phyloP scores from a whole-genome alignment of 2,329 filamentous ascomycete genomes.

The Diaporthe sp. region DNA sequence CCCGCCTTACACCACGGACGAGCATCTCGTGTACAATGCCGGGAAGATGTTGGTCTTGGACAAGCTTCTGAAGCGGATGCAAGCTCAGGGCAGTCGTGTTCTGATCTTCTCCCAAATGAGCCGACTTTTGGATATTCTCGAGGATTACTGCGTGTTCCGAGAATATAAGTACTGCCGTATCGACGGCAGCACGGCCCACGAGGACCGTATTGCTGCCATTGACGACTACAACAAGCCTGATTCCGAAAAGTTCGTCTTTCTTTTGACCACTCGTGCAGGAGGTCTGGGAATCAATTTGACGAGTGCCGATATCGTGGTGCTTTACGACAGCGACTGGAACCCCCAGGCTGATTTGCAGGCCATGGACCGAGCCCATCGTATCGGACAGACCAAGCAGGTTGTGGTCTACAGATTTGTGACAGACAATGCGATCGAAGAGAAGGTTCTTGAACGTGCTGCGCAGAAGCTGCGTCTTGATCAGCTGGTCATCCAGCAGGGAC shows the following conservation, averaged over 20 bases:
- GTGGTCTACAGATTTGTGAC: slow-evolving; percentile 97
- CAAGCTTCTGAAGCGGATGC: slow-evolving; percentile 86
- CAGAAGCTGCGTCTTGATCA: slow-evolving; percentile 97
- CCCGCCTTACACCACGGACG: slow-evolving; percentile 97
- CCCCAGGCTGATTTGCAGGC: slow-evolving; percentile 98
- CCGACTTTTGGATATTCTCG: slow-evolving; percentile 93
- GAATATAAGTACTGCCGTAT: slow-evolving; percentile 97
- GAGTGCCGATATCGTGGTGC: slow-evolving; percentile 91
- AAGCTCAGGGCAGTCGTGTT: slow-evolving; percentile 91
- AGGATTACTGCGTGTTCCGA: slow-evolving; percentile 98
- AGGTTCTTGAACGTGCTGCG: slow-evolving; percentile 94
- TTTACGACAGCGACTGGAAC: slow-evolving; percentile 99
- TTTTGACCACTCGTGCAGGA: slow-evolving; percentile 95
- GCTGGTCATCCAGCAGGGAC: slow-evolving; percentile 97
- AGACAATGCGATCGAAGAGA: slow-evolving; percentile 98
- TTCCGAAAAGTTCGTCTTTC: slow-evolving; percentile 96
- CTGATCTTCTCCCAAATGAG: slow-evolving; percentile 99
- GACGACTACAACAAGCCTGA: slow-evolving; percentile 98
- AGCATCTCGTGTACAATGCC: slow-evolving; percentile 92
- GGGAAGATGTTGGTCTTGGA: slow-evolving; percentile 99
- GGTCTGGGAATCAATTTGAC: slow-evolving; percentile 98
- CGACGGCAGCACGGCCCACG: slow-evolving; percentile 95
- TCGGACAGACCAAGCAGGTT: slow-evolving; percentile 98
- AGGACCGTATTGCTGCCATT: slow-evolving; percentile 97
- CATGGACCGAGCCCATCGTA: slow-evolving; percentile 98